Evolutionary conservation across 768 basidiomycete species (phyloP), one percentile per base, ranked within the genome.

Genomic region (Peribolospora kevripleyi): DNA sequence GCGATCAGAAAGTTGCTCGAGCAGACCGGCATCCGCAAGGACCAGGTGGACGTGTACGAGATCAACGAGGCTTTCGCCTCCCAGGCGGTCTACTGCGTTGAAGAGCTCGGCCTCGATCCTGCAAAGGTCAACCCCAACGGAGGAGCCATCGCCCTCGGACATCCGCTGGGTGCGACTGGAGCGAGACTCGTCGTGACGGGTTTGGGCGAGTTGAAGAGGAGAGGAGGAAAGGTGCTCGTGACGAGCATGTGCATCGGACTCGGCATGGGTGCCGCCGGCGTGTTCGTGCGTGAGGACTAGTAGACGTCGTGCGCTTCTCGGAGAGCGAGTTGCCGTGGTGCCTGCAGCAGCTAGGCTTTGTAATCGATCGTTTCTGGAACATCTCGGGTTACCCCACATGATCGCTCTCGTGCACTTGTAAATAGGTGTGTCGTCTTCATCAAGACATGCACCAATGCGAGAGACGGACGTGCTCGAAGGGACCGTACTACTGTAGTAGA

Each of bases 21-120:
- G 61, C 74, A 76, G 62, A 72, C 75, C 2, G 82, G 83, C 11
- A 71, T 90, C 51, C 65, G 69, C 46, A 70, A 72, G 57, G 69
- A 75, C 50, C 87, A 90, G 61, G 70, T 91, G 60, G 86, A 91
- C 69, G 84, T 90, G 42, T 63, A 47, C 36, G 61, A 86, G 82
- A 81, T 91, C 66, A 91, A 91, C 63, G 86, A 90, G 63, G 86
- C 85, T 0, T 88, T 90, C 61, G 84, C 84, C 7, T 84, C 82
- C 38, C 62, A 61, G 61, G 55, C 75, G 56, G 75, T 81, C 0
- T 84, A 90, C 64, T 76, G 75, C 51, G 67, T 84, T 42, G 78
- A 78, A 59, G 65, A 74, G 55, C 75, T 88, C 13, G 73, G 71
- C 9, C 70, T 90, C 37, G 71, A 76, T 57, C 66, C 65, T n/a